phyloP scores from a whole-genome alignment of 1,284 basidiomycete species.

The Irpex lacteus region DNA sequence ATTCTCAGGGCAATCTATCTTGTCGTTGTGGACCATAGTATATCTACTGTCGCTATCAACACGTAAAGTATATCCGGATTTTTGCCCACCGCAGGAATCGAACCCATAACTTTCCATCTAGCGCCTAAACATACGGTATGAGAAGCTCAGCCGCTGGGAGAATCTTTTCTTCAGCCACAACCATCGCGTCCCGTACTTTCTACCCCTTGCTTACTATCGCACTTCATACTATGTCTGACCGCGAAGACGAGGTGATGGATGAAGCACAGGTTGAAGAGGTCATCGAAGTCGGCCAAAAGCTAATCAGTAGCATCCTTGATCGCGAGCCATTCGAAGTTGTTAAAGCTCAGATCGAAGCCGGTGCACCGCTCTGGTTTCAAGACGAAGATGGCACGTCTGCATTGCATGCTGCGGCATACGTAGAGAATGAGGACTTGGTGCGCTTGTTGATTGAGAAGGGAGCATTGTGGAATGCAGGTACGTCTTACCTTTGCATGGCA shows the following conservation, averaged over 20 bases:
- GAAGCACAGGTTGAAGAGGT: slow-evolving; percentile 44
- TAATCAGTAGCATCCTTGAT: slow-evolving; percentile 59
- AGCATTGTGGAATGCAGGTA: slow-evolving; percentile 90
- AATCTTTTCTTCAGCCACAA: not conserved
- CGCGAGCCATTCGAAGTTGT: slow-evolving; percentile 48
- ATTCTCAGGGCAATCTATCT: not conserved
- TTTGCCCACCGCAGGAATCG: not conserved
- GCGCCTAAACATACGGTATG: not conserved
- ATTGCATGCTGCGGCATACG: slow-evolving; percentile 87
- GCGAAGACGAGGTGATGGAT: not conserved
- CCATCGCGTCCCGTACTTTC: not conserved
- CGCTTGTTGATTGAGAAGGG: slow-evolving; percentile 75
- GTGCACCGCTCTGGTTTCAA: slow-evolving; percentile 91
- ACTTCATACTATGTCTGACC: not conserved
- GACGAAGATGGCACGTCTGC: slow-evolving; percentile 79
- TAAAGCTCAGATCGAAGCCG: slow-evolving; percentile 57
- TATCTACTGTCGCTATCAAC: not conserved
- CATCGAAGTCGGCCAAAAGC: slow-evolving; percentile 48
- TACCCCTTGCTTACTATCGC: not conserved
- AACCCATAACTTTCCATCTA: not conserved
- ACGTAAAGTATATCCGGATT: not conserved
- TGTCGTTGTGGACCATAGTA: not conserved
- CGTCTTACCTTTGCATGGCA: slow-evolving; percentile 74
- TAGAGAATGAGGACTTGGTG: slow-evolving; percentile 62
- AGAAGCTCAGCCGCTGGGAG: too few species aligned